These are phyloP conservation scores for Ajuga reptans DNA, from an alignment of 305 asterid genomes.

Conservation along the genomic window DNA sequence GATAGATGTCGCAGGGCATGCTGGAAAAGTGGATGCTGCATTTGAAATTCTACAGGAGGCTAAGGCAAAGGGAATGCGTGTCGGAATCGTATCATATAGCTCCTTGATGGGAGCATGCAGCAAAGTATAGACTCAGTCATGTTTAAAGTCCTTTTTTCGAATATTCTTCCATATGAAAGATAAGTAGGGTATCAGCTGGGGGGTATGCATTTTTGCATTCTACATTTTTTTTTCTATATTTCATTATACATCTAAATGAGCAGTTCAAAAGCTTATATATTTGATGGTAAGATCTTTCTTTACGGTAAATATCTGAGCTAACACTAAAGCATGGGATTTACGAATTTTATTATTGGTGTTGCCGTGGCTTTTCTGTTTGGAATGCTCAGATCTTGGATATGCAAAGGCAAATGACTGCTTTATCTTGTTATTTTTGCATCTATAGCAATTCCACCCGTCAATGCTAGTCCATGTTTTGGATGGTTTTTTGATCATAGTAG, in stretches of 20 bases:
- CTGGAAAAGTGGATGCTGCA: constrained; percentile 87
- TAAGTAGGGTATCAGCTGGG: constrained; percentile 10
- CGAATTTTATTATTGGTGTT: not conserved
- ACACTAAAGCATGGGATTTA: constrained; percentile 5
- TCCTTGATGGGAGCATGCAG: constrained; percentile 99
- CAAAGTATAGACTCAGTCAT: constrained; percentile 48
- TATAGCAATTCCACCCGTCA: not conserved
- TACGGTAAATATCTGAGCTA: not conserved
- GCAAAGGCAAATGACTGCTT: not conserved
- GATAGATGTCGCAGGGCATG: constrained; percentile 97
- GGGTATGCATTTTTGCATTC: not conserved
- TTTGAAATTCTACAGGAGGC: constrained; percentile 79
- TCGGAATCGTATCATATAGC: constrained; percentile 81
- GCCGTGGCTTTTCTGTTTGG: not conserved
- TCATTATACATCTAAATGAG: not conserved
- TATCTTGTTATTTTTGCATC: constrained; percentile 12
- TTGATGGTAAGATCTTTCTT: constrained; percentile 3
- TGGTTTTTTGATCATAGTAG: not conserved
- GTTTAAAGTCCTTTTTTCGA: not conserved
- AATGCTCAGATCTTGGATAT: constrained; percentile 1
- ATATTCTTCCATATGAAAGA: constrained; percentile 15
- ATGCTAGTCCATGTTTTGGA: constrained; percentile 11
- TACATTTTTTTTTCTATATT: too few species aligned
- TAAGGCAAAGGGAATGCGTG: constrained; percentile 60
- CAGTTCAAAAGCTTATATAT: not conserved